phyloP scores from a whole-genome alignment of 176 grass and related monocot genomes.

The Poa annua region DNA sequence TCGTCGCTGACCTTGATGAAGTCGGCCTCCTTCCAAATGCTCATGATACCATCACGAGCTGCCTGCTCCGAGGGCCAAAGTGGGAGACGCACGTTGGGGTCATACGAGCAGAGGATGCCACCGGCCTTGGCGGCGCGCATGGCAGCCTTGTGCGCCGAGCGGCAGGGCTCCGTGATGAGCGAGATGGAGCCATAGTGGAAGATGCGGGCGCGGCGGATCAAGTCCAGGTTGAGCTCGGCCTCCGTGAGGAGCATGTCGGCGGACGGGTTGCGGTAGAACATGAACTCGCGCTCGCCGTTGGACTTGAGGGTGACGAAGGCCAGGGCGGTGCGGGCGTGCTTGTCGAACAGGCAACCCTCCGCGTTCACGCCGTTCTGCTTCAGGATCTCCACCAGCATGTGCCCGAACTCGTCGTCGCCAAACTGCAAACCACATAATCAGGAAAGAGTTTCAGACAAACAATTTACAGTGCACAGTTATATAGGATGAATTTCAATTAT shows the following conservation, averaged over 20 bases:
- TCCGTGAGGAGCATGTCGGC: conserved; percentile 87
- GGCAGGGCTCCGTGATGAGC: conserved; percentile 81
- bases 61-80: conserved; percentile 81
- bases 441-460: neutral
- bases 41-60: conserved; percentile 57
- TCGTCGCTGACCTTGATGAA: conserved; percentile 98
- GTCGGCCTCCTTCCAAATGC: conserved; percentile 94
- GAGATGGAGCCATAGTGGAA: conserved; percentile 96
- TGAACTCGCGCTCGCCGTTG: conserved; percentile 89
- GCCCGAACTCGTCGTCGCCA: conserved; percentile 90
- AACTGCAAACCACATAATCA: conserved; percentile 51
- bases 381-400: conserved; percentile 87
- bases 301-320: conserved; percentile 87
- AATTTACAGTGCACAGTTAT: neutral
- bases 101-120: conserved; percentile 79
- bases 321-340: conserved; percentile 75
- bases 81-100: conserved; percentile 85
- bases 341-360: conserved; percentile 68
- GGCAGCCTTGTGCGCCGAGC: conserved; percentile 77
- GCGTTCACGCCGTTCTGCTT: conserved; percentile 74
- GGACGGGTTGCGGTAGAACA: conserved; percentile 94
- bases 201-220: conserved; percentile 70
- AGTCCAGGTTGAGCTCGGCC: conserved; percentile 70
- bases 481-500: neutral
- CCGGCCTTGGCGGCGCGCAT: conserved; percentile 79